Evolutionary conservation across 345 rosid species (phyloP).

Genomic region (Populus ilicifolia): DNA sequence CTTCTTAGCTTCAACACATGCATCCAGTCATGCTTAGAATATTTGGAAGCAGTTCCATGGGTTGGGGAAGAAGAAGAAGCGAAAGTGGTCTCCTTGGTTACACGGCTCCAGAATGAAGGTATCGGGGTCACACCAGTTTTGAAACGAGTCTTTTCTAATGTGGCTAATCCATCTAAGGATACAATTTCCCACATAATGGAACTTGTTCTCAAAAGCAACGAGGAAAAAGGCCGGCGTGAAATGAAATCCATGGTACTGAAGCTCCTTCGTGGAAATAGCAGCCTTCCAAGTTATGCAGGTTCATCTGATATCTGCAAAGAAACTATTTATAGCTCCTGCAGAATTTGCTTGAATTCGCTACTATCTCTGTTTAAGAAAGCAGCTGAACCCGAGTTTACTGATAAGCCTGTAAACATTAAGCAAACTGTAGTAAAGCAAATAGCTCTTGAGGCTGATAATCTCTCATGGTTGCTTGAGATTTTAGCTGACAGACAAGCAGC

Average conservation of each 20-base stretch:
- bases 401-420: slow-evolving; percentile 26
- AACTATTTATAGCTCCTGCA: slow-evolving; percentile 61
- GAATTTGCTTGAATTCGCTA: slow-evolving; percentile 58
- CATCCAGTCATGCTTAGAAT: slow-evolving; percentile 76
- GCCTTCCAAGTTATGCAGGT: slow-evolving; percentile 33
- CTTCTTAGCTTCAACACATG: slow-evolving; percentile 67
- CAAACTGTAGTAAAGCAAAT: slow-evolving; percentile 64
- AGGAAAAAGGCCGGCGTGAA: slow-evolving; percentile 86
- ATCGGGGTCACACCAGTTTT: slow-evolving; percentile 65
- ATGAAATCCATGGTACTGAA: slow-evolving; percentile 84
- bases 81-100: slow-evolving; percentile 72
- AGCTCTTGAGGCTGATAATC: slow-evolving; percentile 76
- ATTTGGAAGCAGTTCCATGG: slow-evolving; percentile 99
- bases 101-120: slow-evolving; percentile 65
- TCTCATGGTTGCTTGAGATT: slow-evolving; percentile 88
- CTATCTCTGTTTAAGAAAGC: slow-evolving; percentile 57
- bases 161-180: slow-evolving; percentile 54
- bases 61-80: slow-evolving; percentile 96
- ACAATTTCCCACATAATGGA: slow-evolving; percentile 79
- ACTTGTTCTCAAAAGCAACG: slow-evolving; percentile 82
- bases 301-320: slow-evolving; percentile 60
- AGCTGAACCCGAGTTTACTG: slow-evolving; percentile 40
- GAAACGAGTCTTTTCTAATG: slow-evolving; percentile 65
- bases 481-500: slow-evolving; percentile 75
- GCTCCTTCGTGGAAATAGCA: slow-evolving; percentile 78